Conservation (phyloP, 225 moss, liverwort and hornwort species). For the Lunularia cruciata region DNA sequence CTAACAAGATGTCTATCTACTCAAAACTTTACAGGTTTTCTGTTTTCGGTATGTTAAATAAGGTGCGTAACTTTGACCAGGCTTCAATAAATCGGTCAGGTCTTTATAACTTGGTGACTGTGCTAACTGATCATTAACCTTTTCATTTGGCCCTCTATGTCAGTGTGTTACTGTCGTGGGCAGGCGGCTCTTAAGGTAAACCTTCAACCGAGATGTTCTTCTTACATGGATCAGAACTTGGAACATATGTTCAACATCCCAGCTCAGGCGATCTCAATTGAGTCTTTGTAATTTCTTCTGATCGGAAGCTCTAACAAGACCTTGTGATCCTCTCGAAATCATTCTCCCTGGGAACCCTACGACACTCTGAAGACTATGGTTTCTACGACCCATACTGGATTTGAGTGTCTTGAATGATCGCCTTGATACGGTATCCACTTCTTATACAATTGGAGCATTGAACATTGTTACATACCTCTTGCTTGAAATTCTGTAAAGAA, state of each 20-base stretch:
- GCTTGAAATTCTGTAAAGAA: too few species aligned
- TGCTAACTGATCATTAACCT: not conserved
- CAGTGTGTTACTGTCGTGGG: conserved; percentile 87
- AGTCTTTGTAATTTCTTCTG: too few species aligned
- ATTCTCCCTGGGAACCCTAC: too few species aligned
- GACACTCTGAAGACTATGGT: conserved; percentile 89
- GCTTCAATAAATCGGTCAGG: not conserved
- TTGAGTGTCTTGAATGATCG: conserved; percentile 71
- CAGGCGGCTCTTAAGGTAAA: conserved; percentile 77
- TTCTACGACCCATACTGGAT: conserved; percentile 87
- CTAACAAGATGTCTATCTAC: not conserved
- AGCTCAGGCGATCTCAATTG: too few species aligned
- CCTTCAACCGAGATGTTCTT: not conserved
- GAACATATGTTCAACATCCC: too few species aligned
- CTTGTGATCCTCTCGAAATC: too few species aligned
- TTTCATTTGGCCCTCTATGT: conserved; percentile 9
- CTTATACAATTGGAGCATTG: too few species aligned
- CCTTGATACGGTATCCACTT: conserved; percentile 81
- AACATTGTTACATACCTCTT: too few species aligned
- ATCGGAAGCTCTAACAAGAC: too few species aligned
- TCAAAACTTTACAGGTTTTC: conserved; percentile 81
- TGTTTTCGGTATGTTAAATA: conserved; percentile 81
- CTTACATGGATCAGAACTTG: too few species aligned
- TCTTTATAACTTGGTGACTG: not conserved
- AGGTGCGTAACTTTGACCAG: conserved; percentile 50